Conservation (phyloP, 768 basidiomycete species). For the Boletus reticuloceps region DNA sequence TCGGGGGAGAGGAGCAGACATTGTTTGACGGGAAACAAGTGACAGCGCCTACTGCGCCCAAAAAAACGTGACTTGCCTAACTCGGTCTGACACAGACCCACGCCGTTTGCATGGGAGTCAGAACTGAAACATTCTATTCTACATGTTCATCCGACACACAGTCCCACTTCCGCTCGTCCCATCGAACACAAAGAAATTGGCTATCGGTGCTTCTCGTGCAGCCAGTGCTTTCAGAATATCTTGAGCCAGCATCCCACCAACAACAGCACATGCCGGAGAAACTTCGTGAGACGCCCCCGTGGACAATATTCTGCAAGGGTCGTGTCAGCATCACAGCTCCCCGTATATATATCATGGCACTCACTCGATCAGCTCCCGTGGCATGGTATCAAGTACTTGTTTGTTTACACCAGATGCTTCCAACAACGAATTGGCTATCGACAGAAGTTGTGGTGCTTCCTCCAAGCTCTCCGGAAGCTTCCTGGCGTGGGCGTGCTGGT, state of each 20-base stretch:
- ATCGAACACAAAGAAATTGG: constrained; percentile 90
- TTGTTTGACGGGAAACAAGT: background rate
- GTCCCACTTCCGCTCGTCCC: constrained; percentile 76
- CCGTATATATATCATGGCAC: background rate
- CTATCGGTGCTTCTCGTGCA: constrained; percentile 88
- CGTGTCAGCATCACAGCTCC: constrained; percentile 6
- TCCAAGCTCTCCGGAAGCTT: constrained; percentile 52
- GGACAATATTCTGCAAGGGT: constrained; percentile 55
- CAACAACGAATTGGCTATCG: constrained; percentile 63
- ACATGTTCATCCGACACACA: constrained; percentile 55
- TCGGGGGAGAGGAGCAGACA: constrained; percentile 6
- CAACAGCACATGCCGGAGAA: constrained; percentile 89
- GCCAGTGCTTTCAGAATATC: constrained; percentile 91
- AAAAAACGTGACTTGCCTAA: constrained; percentile 28
- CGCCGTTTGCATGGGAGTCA: background rate
- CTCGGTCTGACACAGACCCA: constrained; percentile 13
- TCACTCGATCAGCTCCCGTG: constrained; percentile 63
- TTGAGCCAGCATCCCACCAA: constrained; percentile 93
- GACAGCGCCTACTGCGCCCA: constrained; percentile 1
- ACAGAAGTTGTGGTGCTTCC: constrained; percentile 54
- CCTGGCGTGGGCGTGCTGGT: constrained; percentile 56
- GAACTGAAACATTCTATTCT: constrained; percentile 1
- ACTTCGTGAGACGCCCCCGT: constrained; percentile 80
- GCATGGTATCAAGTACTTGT: constrained; percentile 56
- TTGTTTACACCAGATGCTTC: constrained; percentile 65